Base-by-base conservation (phyloP, 768 basidiomycete genomes). In the Kwoniella dendrophila region DNA sequence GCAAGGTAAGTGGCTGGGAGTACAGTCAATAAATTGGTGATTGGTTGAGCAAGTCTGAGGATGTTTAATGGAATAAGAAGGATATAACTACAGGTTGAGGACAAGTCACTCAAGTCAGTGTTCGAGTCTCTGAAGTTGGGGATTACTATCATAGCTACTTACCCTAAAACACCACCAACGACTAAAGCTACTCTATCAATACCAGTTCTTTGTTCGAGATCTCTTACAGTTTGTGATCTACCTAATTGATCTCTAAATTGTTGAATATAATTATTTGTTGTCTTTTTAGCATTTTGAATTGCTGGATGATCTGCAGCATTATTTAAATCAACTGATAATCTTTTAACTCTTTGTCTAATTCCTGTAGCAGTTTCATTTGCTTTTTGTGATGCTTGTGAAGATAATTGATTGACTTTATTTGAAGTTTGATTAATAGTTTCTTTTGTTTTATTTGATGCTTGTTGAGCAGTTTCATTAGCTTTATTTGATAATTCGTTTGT, bases 41-140 rank as follows among this genome's bases (percentile, higher is more conserved):
- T 67, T 11, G 70, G 70, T 32, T 70, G 68, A 18, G 68, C 73
- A 27, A 74, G 68, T 36, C 68, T 59, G 45, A 74, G 69, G 41
- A 74, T 56, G 68, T 74, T 74, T 45, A 74, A 62, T 12, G 73
- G 73, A 63, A 74, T 70, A 5, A 74, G 64, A 24, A 72, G 56
- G 56, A 74, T 53, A 64, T 74, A 74, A n/a, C 72, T 74, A 54
- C n/a, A 45, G 30, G 30, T 22, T 22, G 18, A 30, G 27, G 45
- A 33, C 32, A 18, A 4, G 20, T n/a, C n/a, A n/a, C n/a, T n/a
- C n/a, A 10, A 20, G 20, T 27, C 27, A 50, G 48, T 18, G 50
- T 59, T 32, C n/a, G n/a, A n/a, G 59, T 48, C 16, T 14, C 27
- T 29, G 41, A 14, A 14, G 1, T 26, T 24, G 26, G 14, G 51